A percentile compares a stretch with the other conserved stretches of the same genome.
These are phyloP conservation scores for Ascochyta lentis DNA, from an alignment of 2,329 filamentous ascomycete genomes.

Conservation along the genomic window DNA sequence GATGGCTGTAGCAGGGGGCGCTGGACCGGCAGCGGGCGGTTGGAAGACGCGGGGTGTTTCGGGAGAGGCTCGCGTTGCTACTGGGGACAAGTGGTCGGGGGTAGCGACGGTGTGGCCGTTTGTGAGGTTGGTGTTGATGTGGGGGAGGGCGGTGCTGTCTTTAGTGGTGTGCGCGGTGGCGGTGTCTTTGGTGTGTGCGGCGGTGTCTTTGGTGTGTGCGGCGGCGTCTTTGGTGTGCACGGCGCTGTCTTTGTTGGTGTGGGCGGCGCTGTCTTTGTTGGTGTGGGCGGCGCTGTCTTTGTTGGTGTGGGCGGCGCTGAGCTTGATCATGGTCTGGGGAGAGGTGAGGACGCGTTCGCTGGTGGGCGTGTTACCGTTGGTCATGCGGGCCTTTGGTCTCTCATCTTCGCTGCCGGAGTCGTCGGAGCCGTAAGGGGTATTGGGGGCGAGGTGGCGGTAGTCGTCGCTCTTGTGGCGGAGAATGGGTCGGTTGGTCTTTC, in stretches of 20 bases:
- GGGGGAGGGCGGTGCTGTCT: slow-evolving; percentile 31
- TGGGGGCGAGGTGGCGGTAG: slow-evolving; percentile 79
- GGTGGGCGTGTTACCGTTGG: slow-evolving; percentile 20
- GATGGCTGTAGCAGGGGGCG: slow-evolving; percentile 59
- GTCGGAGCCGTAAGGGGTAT: slow-evolving; percentile 81
- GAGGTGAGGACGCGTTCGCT: slow-evolving; percentile 39
- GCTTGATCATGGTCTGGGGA: slow-evolving; percentile 45
- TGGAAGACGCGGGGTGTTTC: slow-evolving; percentile 29
- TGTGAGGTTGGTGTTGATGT: slow-evolving; percentile 28
- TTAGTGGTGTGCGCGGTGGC: slow-evolving; percentile 26
- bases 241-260: no score
- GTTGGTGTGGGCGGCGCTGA: slow-evolving; percentile 49
- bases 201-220: no score
- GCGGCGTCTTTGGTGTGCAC: no score
- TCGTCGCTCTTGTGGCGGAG: slow-evolving; percentile 86
- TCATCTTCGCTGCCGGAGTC: slow-evolving; percentile 66
- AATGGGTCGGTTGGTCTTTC: slow-evolving; percentile 79
- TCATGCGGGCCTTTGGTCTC: slow-evolving; percentile 18
- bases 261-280: no score
- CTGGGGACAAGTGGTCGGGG: slow-evolving; percentile 28
- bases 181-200: no score
- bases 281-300: slow-evolving; percentile 27
- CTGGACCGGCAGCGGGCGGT: slow-evolving; percentile 34
- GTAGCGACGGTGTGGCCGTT: slow-evolving; percentile 31
- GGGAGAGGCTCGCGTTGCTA: slow-evolving; percentile 8